Percentiles rank a stretch among this genome's conserved stretches.
phyloP scores from a whole-genome alignment of 225 moss, liverwort and hornwort genomes.

The Pseudisothecium myosuroides region DNA sequence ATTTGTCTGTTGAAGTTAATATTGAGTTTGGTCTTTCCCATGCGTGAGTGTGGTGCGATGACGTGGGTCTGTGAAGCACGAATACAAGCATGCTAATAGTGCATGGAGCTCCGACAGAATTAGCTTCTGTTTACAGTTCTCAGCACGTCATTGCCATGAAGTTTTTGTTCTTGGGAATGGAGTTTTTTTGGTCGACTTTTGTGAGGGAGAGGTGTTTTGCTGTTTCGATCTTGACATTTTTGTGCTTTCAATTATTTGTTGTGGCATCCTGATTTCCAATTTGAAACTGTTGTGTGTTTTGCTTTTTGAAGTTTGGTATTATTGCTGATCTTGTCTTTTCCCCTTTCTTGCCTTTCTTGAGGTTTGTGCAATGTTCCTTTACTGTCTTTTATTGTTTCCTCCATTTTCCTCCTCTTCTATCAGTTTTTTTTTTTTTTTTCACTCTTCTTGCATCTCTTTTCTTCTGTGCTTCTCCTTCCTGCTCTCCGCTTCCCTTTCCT shows the following conservation, averaged over 20 bases:
- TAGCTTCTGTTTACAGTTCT: neutral
- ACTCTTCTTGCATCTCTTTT: neutral
- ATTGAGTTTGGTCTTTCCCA: neutral
- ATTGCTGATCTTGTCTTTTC: neutral
- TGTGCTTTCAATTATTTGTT: neutral
- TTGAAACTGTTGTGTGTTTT: neutral
- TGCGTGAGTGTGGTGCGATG: neutral
- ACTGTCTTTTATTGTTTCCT: rapidly evolving
- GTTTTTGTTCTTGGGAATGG: neutral
- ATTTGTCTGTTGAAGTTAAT: neutral
- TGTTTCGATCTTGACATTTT: neutral
- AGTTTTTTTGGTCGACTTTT: too few species aligned
- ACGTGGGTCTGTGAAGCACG: neutral
- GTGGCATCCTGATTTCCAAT: neutral
- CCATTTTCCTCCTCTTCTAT: neutral
- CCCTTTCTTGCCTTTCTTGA: neutral
- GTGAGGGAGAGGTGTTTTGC: neutral
- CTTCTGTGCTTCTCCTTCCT: neutral
- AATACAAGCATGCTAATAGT: too few species aligned
- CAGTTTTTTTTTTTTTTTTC: rapidly evolving
- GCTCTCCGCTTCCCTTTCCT: too few species aligned
- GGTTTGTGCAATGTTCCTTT: neutral
- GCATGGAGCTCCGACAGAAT: neutral
- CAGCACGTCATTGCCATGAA: neutral
- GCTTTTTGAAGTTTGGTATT: neutral